Percentiles rank a stretch among this genome's conserved stretches.
Evolutionary conservation across 768 basidiomycete species (phyloP).

Genomic region (Pleurotus eryngii): DNA sequence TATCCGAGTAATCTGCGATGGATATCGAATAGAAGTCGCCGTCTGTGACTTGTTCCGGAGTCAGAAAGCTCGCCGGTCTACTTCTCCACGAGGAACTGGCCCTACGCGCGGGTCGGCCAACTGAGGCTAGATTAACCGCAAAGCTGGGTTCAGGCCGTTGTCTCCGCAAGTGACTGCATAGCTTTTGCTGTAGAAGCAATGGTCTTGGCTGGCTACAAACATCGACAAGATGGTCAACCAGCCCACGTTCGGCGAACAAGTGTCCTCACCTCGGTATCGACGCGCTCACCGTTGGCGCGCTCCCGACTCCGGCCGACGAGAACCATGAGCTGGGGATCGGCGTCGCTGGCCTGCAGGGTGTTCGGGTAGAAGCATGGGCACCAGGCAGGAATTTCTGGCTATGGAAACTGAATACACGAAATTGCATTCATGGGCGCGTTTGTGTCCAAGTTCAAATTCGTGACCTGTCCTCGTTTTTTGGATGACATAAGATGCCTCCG

Average conservation of each 20-base stretch:
- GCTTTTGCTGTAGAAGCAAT: background rate
- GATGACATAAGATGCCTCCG: background rate
- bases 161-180: background rate
- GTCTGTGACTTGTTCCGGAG: background rate
- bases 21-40: background rate
- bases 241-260: no score
- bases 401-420: slow-evolving; percentile 4
- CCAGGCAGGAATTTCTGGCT: background rate
- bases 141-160: background rate
- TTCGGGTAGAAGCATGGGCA: background rate
- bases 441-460: background rate
- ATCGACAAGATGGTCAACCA: no score
- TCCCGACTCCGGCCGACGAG: background rate
- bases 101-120: background rate
- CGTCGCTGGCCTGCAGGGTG: background rate
- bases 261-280: background rate
- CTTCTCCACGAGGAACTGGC: background rate
- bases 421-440: slow-evolving; percentile 9
- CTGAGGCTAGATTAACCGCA: no score
- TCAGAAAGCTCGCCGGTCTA: background rate
- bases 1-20: background rate
- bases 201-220: no score
- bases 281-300: background rate
- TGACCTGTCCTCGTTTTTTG: background rate
- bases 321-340: background rate